These are phyloP conservation scores for Podospora australis DNA, from an alignment of 495 filamentous ascomycete species.

Conservation along the genomic window DNA sequence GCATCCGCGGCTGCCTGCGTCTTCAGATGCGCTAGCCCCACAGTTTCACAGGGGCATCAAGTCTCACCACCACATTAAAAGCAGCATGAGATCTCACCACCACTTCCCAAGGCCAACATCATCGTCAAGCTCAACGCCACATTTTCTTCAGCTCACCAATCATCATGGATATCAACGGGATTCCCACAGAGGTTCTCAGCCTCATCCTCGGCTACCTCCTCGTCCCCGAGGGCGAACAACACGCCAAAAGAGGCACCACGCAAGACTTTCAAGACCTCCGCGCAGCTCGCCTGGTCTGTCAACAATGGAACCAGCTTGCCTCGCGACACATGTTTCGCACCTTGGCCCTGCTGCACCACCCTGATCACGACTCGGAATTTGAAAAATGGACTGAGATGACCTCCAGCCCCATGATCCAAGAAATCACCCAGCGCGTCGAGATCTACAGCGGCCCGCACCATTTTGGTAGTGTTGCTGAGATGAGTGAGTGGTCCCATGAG, in stretches of 20 bases:
- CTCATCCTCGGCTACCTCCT: neutral
- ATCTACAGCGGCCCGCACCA: neutral
- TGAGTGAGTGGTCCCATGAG: neutral
- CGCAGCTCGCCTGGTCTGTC: conserved; percentile 10
- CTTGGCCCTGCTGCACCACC: neutral
- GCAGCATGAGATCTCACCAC: too few relatives aligned
- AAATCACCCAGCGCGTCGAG: neutral
- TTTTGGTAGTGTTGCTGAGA: neutral
- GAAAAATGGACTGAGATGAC: neutral
- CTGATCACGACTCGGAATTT: neutral
- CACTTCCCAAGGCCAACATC: too few relatives aligned
- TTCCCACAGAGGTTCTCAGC: conserved; percentile 2
- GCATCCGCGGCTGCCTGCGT: too few relatives aligned
- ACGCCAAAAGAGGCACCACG: neutral
- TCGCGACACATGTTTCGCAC: conserved; percentile 3
- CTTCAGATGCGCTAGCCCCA: too few relatives aligned
- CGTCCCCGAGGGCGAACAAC: neutral
- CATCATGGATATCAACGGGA: neutral
- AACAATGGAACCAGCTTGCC: conserved; percentile 3
- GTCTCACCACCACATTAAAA: too few relatives aligned
- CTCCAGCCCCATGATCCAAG: neutral
- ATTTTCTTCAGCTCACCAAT: too few relatives aligned
- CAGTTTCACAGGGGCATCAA: too few relatives aligned
- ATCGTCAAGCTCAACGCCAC: too few relatives aligned
- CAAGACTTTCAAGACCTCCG: neutral